A percentile compares a stretch with the other conserved stretches of the same genome.
Evolutionary conservation across 805 yeast species (phyloP).

Genomic region (Wickerhamomyces silvicola): DNA sequence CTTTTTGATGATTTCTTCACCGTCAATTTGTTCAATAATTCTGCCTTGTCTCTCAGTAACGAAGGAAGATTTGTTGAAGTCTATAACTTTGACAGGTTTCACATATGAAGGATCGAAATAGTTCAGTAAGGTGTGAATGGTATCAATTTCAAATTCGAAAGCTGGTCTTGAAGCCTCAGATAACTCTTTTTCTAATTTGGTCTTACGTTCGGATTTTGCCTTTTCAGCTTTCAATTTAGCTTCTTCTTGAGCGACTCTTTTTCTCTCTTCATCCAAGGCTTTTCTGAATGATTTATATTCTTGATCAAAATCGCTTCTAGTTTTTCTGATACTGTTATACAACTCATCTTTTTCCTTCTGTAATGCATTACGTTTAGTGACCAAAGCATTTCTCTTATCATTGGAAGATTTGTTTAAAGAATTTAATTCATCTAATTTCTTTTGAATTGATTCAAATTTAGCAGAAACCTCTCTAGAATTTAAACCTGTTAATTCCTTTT

Average conservation of each 20-base stretch:
- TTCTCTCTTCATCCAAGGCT: slow-evolving; percentile 67
- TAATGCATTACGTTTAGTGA: slow-evolving; percentile 59
- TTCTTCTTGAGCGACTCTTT: slow-evolving; percentile 53
- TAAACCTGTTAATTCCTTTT: slow-evolving; percentile 50
- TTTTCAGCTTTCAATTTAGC: slow-evolving; percentile 38
- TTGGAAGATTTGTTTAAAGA: slow-evolving; percentile 52
- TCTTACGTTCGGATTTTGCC: slow-evolving; percentile 45
- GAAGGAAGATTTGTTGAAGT: slow-evolving; percentile 25
- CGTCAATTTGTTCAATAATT: slow-evolving; percentile 56
- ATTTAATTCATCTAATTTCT: slow-evolving; percentile 62
- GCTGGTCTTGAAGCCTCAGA: slow-evolving; percentile 79
- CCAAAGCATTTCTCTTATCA: slow-evolving; percentile 59
- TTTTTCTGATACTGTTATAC: slow-evolving; percentile 58
- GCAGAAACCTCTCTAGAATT: slow-evolving; percentile 60
- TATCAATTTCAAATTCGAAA: slow-evolving; percentile 67
- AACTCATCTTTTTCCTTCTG: slow-evolving; percentile 63
- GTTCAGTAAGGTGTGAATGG: slow-evolving; percentile 64
- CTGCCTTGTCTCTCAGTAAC: slow-evolving; percentile 26
- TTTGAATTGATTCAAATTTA: slow-evolving; percentile 62
- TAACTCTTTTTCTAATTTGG: slow-evolving; percentile 63
- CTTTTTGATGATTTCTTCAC: slow-evolving; percentile 58
- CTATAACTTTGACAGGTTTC: slow-evolving; percentile 38
- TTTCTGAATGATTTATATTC: slow-evolving; percentile 67
- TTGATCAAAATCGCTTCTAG: slow-evolving; percentile 68
- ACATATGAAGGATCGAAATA: slow-evolving; percentile 77